phyloP scores from a whole-genome alignment of 176 grass and related monocot genomes.

The barley (Hordeum vulgare) region MorexV3_pseudomolecules_assembly NC_058522.1:510034225-510034724 shows the following conservation, averaged over 20 bases:
- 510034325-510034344: background rate
- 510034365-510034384: background rate
- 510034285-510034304: background rate
- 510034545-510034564: conserved; percentile 27
- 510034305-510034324: conserved; percentile 19
- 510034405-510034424: conserved; percentile 51
- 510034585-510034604: background rate
- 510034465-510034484: conserved; percentile 43
- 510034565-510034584: conserved; percentile 3
- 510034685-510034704: background rate
- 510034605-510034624: background rate
- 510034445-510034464: conserved; percentile 31
- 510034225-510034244: background rate
- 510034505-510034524: conserved; percentile 50
- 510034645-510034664: background rate
- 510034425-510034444: conserved; percentile 32
- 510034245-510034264: background rate
- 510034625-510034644: conserved; percentile 2
- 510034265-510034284: background rate
- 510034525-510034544: conserved; percentile 33
- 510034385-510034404: conserved; percentile 34
- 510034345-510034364: background rate
- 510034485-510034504: conserved; percentile 38
- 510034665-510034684: background rate
- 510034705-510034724: background rate